phyloP scores from a whole-genome alignment of 495 filamentous ascomycete genomes.

The Lentithecium fluviatile region DNA sequence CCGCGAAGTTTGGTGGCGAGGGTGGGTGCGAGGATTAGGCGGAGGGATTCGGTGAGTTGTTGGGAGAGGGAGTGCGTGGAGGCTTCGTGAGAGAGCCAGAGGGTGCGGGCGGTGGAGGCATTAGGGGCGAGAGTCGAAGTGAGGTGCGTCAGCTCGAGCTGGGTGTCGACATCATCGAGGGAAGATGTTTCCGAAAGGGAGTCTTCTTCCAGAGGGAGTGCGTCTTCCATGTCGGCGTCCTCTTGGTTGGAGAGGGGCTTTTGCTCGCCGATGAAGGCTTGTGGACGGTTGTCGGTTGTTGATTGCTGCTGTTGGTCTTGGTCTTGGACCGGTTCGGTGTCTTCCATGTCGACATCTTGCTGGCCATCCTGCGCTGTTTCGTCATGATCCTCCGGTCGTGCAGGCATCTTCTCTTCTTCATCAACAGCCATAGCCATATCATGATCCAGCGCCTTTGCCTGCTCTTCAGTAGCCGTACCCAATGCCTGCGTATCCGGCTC shows the following conservation, averaged over 20 bases:
- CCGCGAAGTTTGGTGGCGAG: conserved; percentile 94
- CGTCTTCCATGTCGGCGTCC: conserved; percentile 42
- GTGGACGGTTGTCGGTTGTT: conserved; percentile 21
- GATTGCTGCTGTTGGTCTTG: conserved; percentile 44
- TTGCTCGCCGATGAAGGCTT: conserved; percentile 36
- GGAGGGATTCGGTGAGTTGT: conserved; percentile 85
- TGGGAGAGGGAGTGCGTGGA: conserved; percentile 82
- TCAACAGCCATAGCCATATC: conserved; percentile 80
- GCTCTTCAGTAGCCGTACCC: conserved; percentile 82
- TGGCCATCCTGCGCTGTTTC: conserved; percentile 41
- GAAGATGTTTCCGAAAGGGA: conserved; percentile 23
- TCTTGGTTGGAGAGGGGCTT: conserved; percentile 40
- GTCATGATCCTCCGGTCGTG: conserved; percentile 46
- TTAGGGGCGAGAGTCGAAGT: conserved; percentile 50
- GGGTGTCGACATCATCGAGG: conserved; percentile 60
- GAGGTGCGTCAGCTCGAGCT: conserved; percentile 71
- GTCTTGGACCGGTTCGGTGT: conserved; percentile 34
- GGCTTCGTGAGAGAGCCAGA: conserved; percentile 83
- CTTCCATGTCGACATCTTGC: conserved; percentile 30
- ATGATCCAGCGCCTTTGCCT: conserved; percentile 77
- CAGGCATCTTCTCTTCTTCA: conserved; percentile 56
- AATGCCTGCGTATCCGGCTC: conserved; percentile 84
- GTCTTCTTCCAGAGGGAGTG: conserved; percentile 36
- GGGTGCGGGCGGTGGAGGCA: conserved; percentile 63
- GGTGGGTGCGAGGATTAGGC: conserved; percentile 90